Evolutionary conservation across 2,329 filamentous ascomycete genomes (phyloP), one percentile per base, ranked within the genome.

Genomic region (Ophiosphaerella korrae): DNA sequence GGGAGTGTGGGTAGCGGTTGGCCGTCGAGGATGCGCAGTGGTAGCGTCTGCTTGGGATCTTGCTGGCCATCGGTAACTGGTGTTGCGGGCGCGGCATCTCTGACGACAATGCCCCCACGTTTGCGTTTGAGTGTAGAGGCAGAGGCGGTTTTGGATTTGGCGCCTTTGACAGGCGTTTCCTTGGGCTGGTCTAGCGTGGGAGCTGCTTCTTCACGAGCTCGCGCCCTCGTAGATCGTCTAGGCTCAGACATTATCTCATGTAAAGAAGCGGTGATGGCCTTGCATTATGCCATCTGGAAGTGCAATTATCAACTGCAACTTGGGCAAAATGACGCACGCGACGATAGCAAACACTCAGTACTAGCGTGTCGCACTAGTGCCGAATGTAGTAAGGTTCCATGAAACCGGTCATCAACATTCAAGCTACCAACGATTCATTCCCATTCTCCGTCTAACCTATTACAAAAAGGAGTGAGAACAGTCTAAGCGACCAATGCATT

Each of bases 1-100:
- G 87, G 82, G 12, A 92, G 81, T 0, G 86, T 89, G 2, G 89
- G 89, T 29, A 93, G 75, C 13, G 88, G 86, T 64, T 88, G 84
- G 42, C 85, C 86, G 2, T 87, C 74, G 60, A 82, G 77, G 32
- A 92, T 75, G 39, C 83, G 84, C 55, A 80, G 84, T 23, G 88
- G 88, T 47, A 92, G 57, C 8, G 60, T 55, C 34, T 54, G 64
- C 42, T 61, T 62, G 1, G 58, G 50, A 6, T 36, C 37, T 14
- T 52, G 44, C n/a, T 49, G 56, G 31, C 41, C 49, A n/a, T 67
- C 64, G 14, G 51, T 37, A 3, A 50, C 57, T 3, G 66, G 60
- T 23, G 65, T 64, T 24, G 59, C 57, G 13, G 70, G 69, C 3
- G 63, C 60, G 1, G 64, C 48, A 21, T 68, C 64, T 44, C 67